Conservation (phyloP, 2,329 filamentous ascomycete species). For the Phialocephala subalpina region DNA sequence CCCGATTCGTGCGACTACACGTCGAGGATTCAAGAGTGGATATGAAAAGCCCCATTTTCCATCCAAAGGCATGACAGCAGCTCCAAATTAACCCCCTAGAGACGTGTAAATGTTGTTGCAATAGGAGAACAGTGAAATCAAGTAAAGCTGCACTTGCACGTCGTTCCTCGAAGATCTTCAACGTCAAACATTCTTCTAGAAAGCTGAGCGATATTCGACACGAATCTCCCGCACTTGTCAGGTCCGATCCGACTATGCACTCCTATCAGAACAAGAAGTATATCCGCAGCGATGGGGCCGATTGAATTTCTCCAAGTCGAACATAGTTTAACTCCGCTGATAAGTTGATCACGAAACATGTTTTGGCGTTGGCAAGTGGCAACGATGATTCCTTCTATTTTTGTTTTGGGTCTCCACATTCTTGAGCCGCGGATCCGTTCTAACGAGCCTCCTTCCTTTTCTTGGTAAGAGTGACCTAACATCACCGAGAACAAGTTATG, state of each 20-base stretch:
- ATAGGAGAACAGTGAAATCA: no score
- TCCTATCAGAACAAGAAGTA: background rate
- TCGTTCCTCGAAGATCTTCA: background rate
- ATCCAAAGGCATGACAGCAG: no score
- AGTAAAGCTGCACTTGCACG: no score
- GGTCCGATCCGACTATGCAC: background rate
- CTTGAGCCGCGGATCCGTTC: background rate
- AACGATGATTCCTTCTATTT: background rate
- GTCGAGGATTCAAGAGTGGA: no score
- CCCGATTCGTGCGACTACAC: no score
- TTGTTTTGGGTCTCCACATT: background rate
- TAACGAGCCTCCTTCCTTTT: background rate
- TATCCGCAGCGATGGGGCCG: no score
- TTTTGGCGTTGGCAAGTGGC: background rate
- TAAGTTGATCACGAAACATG: background rate
- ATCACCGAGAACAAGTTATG: background rate
- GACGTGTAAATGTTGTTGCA: no score
- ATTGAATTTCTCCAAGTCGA: background rate
- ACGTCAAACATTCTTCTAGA: background rate
- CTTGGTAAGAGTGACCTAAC: background rate
- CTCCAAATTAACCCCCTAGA: no score
- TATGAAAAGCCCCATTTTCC: no score
- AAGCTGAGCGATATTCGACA: background rate
- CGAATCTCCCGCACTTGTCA: background rate
- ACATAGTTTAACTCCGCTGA: background rate